Percentiles rank a stretch among this genome's conserved stretches.
Conservation (phyloP, 148 eudicot genomes). For the Talinum fruticosum region DNA sequence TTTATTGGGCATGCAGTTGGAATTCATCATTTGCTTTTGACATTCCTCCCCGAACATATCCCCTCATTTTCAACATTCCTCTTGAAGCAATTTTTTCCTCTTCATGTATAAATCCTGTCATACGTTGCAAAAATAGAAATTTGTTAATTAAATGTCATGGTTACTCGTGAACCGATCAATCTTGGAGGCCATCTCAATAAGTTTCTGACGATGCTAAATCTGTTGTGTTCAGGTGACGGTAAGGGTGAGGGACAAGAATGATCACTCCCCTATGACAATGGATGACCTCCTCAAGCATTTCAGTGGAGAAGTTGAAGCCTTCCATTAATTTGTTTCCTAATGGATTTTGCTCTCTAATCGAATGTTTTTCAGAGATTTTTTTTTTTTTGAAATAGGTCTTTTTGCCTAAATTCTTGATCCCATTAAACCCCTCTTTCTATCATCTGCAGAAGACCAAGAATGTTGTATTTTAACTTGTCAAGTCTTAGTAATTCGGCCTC, state of each 20-base stretch:
- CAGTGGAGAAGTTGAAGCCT: constrained; percentile 56
- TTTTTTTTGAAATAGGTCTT: too few relatives aligned
- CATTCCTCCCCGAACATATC: background rate
- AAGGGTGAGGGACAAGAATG: constrained; percentile 58
- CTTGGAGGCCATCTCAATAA: background rate
- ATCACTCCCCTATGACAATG: constrained; percentile 39
- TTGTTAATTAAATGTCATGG: background rate
- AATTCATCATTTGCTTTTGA: background rate
- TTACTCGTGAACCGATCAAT: too few relatives aligned
- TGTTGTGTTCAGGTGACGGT: constrained; percentile 59
- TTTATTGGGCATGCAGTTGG: background rate
- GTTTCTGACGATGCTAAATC: background rate
- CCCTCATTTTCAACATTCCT: background rate
- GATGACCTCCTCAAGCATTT: constrained; percentile 59
- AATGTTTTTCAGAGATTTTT: background rate
- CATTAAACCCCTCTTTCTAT: too few relatives aligned
- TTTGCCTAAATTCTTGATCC: too few relatives aligned
- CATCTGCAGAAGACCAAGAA: too few relatives aligned
- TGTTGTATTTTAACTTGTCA: background rate
- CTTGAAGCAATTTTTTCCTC: background rate
- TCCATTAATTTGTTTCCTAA: constrained; percentile 26
- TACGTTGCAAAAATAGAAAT: background rate
- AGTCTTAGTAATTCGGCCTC: background rate
- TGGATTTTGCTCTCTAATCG: background rate
- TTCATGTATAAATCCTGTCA: background rate